Evolutionary conservation across 1,139 yeast species (phyloP), one percentile per base, ranked within the genome.

Genomic region (Hansenula sp.): DNA sequence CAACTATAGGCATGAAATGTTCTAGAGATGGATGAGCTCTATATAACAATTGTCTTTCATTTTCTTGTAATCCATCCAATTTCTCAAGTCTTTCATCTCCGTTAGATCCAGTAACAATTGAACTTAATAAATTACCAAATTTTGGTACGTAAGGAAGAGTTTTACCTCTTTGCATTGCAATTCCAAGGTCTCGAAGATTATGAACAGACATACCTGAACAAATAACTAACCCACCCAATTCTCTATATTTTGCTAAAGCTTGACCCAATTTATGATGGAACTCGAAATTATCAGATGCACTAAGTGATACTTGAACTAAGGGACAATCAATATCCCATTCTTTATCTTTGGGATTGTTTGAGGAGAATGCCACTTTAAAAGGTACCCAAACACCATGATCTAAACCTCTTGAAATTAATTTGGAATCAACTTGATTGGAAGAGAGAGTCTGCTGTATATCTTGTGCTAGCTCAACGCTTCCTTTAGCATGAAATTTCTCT

Each of bases 371-470:
- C 21, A 82, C 83, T 53, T 82, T 79, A 43, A 81, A 70, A 0
- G 94, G 90, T 2, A 82, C 88, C 89, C 92, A 85, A 3, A 73
- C 82, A 2, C 95, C 95, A 60, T 85, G 95, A 56, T 85, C 95
- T 18, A 85, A 59, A 5, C 94, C 94, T 42, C 94, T 66, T 17
- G 62, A 57, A 1, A 64, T 57, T 17, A 77, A 48, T 26, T 62
- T 61, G 1, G 79, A 62, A 2, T 64, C 51, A 36, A 83, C 66
- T 0, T 81, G 82, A 12, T 59, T 49, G 4, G 56, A 47, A 14
- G 52, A 50, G 29, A 85, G 62, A 11, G 69, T 60, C 1, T 62
- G 52, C 29, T 68, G 66, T 17, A 84, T 62, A 42, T 68, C 63
- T 17, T 65, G 46, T 0, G 84, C 77, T 8, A 82, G 45, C 9